Evolutionary conservation across 768 basidiomycete species (phyloP), one percentile per base, ranked within the genome.

Genomic region (Dendrothele bispora): DNA sequence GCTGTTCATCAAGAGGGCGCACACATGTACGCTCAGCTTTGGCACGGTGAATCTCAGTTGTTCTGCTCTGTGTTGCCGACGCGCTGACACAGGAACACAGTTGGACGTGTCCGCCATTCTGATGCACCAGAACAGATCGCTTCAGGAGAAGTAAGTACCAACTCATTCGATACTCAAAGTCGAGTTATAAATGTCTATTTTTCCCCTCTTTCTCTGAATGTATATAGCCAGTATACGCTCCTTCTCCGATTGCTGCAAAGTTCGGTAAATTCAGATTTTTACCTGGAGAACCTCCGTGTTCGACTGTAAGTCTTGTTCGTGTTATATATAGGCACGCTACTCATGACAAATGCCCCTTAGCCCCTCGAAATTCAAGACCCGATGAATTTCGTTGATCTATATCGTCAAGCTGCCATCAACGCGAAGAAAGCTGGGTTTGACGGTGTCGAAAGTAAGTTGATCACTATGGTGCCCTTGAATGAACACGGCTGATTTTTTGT

Each of bases 391-490:
- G 57, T 69, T 38, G 55, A 50, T n/a, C 57, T 46, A 36, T 73
- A 58, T 55, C 64, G 62, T 24, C 48, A 60, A 21, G 66, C 66
- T 10, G 71, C 71, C 1, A 46, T 58, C 37, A 65, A 64, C 27
- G 69, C 70, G 15, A 65, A 64, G 15, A 57, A 59, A 35, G 66
- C 65, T n/a, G 70, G 70, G 1, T 70, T 67, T 52, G 70, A 71
- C 47, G 68, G 67, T 2, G 57, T 69, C 22, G 70, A 71, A 60
- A 37, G 62, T 65, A 39, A 41, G 52, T 36, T n/a, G 2, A 4
- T 28, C 24, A 8, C 8, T 12, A 37, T 14, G n/a, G n/a, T n/a
- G n/a, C n/a, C n/a, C 14, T 7, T 24, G 21, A 12, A 21, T 38
- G 7, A 20, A 15, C 18, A 21, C 29, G 2, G 7, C 14, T 29